Evolutionary conservation across 495 filamentous ascomycete species (phyloP).

Genomic region (Talaromyces adpressus): DNA sequence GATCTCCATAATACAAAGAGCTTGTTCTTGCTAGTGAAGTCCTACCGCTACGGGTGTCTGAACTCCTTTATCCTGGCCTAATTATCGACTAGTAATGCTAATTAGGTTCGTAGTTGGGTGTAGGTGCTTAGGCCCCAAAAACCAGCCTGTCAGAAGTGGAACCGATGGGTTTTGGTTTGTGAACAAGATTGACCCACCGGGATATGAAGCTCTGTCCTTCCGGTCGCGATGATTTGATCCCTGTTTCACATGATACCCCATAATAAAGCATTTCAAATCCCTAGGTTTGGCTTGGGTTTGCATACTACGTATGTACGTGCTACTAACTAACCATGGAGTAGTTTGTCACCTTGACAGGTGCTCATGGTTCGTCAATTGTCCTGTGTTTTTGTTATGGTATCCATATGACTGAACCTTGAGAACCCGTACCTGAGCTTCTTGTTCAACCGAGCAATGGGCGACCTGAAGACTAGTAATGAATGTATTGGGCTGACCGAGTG

Average conservation of each 20-base stretch:
- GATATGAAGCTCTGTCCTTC: background rate
- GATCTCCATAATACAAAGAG: background rate
- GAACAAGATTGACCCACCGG: background rate
- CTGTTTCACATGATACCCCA: background rate
- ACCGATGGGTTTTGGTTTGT: background rate
- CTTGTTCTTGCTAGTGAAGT: background rate
- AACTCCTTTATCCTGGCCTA: background rate
- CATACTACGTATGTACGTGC: too few relatives aligned
- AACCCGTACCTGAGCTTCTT: background rate
- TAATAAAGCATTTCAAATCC: background rate
- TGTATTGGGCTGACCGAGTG: background rate
- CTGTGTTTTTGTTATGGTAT: background rate
- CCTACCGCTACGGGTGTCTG: background rate
- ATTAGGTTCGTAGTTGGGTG: background rate
- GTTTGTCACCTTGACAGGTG: background rate
- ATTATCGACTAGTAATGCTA: background rate
- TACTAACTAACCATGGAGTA: background rate
- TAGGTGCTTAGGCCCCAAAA: background rate
- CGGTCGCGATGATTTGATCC: background rate
- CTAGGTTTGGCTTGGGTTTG: background rate
- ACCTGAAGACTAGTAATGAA: background rate
- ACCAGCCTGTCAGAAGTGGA: slow-evolving; percentile 1
- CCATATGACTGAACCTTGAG: background rate
- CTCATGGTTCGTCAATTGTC: background rate
- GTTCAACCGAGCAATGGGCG: background rate